A percentile compares a stretch with the other conserved stretches of the same genome.
Conservation (phyloP, 148 eudicot species). For the Cornus kousa region DNA sequence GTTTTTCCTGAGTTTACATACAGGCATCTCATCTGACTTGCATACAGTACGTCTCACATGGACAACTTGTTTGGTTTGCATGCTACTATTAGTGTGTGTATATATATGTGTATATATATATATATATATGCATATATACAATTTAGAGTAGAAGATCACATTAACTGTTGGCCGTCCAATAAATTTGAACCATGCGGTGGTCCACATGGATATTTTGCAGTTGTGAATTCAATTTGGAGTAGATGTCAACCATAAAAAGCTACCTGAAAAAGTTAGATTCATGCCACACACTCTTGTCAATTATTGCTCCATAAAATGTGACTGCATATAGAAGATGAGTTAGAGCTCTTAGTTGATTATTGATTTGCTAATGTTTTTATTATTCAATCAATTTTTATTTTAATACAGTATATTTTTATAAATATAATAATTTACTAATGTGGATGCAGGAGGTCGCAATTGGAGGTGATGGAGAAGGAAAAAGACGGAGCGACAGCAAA, state of each 20-base stretch:
- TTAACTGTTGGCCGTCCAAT: too few species aligned
- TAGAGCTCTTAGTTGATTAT: background rate
- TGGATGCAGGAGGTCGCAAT: slow-evolving; percentile 25
- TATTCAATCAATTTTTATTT: background rate
- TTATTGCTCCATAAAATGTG: too few species aligned
- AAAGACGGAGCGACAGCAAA: slow-evolving; percentile 28
- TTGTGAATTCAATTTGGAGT: background rate
- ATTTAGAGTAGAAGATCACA: too few species aligned
- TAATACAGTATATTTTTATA: background rate
- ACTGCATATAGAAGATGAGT: background rate
- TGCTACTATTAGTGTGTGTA: background rate
- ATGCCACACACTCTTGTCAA: too few species aligned
- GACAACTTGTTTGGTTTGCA: slow-evolving; percentile 8
- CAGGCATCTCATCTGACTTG: background rate
- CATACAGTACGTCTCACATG: slow-evolving; percentile 16
- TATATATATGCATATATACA: too few species aligned
- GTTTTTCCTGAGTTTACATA: background rate
- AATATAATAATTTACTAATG: too few species aligned
- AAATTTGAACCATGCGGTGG: too few species aligned
- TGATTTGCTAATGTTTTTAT: too few species aligned
- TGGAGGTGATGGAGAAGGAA: slow-evolving; percentile 29
- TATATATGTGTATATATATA: background rate
- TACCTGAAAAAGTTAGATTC: too few species aligned
- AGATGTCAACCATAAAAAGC: too few species aligned
- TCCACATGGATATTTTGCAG: too few species aligned